phyloP scores from a whole-genome alignment of 73 alveolate species.

The Paramecium caudatum region DNA sequence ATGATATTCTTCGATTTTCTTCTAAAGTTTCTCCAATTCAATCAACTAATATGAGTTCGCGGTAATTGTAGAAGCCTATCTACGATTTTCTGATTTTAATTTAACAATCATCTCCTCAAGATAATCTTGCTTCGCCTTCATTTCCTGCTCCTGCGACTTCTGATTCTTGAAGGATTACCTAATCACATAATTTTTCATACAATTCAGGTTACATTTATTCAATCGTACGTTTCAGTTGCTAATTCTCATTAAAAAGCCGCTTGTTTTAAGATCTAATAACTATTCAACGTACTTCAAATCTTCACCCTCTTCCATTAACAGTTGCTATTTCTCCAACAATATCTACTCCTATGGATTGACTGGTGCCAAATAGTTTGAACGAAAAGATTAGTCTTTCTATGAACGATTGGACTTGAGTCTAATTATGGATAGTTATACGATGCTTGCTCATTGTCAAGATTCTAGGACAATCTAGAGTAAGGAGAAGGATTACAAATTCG shows the following conservation, averaged over 20 bases:
- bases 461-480: not conserved
- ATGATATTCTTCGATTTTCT: conserved; percentile 8
- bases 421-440: not conserved
- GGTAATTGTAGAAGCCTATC: not conserved
- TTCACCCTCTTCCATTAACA: conserved; percentile 21
- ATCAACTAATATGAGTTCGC: not conserved
- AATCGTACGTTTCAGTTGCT: not conserved
- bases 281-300: not conserved
- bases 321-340: not conserved
- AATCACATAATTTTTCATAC: not conserved
- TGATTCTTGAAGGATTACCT: conserved; percentile 11
- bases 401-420: not conserved
- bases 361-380: not conserved
- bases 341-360: not conserved
- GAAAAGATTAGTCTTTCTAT: not conserved
- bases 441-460: not conserved
- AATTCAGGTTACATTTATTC: conserved; percentile 32
- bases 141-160: not conserved
- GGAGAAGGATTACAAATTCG: not conserved
- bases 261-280: not conserved
- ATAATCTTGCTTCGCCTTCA: conserved; percentile 19
- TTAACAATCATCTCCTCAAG: conserved; percentile 31
- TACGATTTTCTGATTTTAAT: conserved; percentile 19
- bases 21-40: not conserved
- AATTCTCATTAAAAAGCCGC: conserved; percentile 7